These are phyloP conservation scores for Hyaloscypha bicolor DNA, from an alignment of 495 filamentous ascomycete genomes.

Conservation along the genomic window DNA sequence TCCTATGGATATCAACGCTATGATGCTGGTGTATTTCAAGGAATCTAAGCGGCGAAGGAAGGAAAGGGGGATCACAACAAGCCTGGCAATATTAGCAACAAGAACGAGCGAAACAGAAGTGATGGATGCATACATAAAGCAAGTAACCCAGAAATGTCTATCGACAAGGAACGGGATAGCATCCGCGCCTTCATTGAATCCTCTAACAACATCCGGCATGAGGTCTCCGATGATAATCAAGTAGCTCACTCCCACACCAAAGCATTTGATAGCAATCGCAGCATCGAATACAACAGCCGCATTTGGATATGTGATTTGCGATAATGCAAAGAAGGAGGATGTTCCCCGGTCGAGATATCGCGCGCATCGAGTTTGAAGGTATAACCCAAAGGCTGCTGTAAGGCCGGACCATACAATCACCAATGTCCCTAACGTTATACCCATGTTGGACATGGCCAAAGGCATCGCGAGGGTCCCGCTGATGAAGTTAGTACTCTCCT, in stretches of 20 bases:
- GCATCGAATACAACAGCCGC: constrained; percentile 94
- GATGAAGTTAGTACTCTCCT: too few species aligned
- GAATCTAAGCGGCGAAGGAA: constrained; percentile 91
- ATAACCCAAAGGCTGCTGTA: constrained; percentile 89
- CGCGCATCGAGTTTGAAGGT: constrained; percentile 90
- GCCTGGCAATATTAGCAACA: constrained; percentile 49
- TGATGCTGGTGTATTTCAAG: constrained; percentile 93
- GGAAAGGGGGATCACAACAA: constrained; percentile 91
- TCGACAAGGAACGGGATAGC: constrained; percentile 74
- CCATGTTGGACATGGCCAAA: constrained; percentile 88
- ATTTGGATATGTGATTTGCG: constrained; percentile 95
- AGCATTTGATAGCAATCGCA: constrained; percentile 97
- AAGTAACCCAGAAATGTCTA: constrained; percentile 97
- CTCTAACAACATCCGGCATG: constrained; percentile 91
- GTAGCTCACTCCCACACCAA: constrained; percentile 95
- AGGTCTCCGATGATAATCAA: constrained; percentile 98
- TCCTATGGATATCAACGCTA: constrained; percentile 89
- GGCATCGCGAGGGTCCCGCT: constrained; percentile 68
- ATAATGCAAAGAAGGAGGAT: constrained; percentile 86
- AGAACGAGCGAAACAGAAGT: background rate
- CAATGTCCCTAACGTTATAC: constrained; percentile 75
- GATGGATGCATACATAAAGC: constrained; percentile 70
- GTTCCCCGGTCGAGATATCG: constrained; percentile 85
- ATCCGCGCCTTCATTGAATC: constrained; percentile 63
- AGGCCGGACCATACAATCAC: constrained; percentile 90